Conservation (phyloP, 2,329 filamentous ascomycete species). For the Akanthomyces uredinophilus region DNA sequence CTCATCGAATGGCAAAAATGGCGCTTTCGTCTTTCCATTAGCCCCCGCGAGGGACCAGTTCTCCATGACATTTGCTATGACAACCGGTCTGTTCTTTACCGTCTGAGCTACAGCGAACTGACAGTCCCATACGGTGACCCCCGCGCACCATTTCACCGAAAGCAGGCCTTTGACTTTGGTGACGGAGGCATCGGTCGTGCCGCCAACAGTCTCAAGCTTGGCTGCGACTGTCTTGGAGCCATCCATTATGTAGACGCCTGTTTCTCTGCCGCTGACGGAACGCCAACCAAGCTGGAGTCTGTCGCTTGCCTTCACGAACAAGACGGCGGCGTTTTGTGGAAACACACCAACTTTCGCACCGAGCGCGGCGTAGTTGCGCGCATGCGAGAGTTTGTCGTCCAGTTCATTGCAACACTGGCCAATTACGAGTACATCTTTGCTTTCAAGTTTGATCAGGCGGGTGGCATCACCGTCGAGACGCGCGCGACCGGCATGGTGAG, state of each 20-base stretch:
- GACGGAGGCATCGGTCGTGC: slow-evolving; percentile 62
- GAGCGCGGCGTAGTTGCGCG: slow-evolving; percentile 55
- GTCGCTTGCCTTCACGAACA: slow-evolving; percentile 67
- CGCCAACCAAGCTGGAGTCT: slow-evolving; percentile 46
- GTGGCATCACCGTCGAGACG: slow-evolving; percentile 55
- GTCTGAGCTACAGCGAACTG: slow-evolving; percentile 65
- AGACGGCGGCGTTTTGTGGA: slow-evolving; percentile 66
- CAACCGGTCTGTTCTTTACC: slow-evolving; percentile 59
- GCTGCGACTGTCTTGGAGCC: slow-evolving; percentile 65
- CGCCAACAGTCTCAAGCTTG: slow-evolving; percentile 63
- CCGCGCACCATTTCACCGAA: slow-evolving; percentile 60
- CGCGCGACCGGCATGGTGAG: slow-evolving; percentile 63
- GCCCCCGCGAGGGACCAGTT: slow-evolving; percentile 63
- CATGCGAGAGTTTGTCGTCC: slow-evolving; percentile 58
- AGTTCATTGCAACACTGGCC: slow-evolving; percentile 63
- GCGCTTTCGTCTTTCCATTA: slow-evolving; percentile 65
- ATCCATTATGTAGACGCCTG: slow-evolving; percentile 60
- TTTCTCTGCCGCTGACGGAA: slow-evolving; percentile 48
- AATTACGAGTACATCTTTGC: slow-evolving; percentile 63
- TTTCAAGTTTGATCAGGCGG: slow-evolving; percentile 56
- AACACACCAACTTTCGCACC: slow-evolving; percentile 66
- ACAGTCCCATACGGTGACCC: slow-evolving; percentile 64
- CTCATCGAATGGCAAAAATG: slow-evolving; percentile 61
- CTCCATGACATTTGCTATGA: slow-evolving; percentile 67
- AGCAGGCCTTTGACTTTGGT: slow-evolving; percentile 68